Conservation (phyloP, 73 alveolate genomes). For the Symbiodinium pilosum region DNA sequence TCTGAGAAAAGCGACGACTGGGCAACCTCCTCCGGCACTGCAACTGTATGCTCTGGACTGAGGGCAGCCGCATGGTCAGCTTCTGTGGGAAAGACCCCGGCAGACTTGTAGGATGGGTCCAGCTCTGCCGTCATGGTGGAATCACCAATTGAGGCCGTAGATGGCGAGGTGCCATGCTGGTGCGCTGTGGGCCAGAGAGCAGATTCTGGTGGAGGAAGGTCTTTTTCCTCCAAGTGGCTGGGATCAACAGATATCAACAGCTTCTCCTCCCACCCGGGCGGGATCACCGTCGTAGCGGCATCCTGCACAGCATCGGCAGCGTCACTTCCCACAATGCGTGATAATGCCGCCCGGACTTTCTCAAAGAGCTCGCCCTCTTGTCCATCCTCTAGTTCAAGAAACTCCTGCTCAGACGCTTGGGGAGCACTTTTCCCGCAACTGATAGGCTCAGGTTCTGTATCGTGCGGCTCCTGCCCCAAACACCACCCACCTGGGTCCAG, state of each 20-base stretch:
- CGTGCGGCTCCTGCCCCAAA: too few relatives aligned
- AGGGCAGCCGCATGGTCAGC: neutral
- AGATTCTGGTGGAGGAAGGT: constrained; percentile 65
- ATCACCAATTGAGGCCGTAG: constrained; percentile 4
- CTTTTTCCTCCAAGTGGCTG: constrained; percentile 43
- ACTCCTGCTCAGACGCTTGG: too few relatives aligned
- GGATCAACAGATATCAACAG: neutral
- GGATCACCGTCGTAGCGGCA: neutral
- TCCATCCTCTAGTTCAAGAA: neutral
- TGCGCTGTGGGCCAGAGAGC: neutral
- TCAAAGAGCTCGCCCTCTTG: constrained; percentile 79
- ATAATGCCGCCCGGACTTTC: constrained; percentile 49
- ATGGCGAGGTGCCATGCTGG: neutral
- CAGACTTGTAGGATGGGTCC: constrained; percentile 37
- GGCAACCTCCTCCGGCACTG: neutral
- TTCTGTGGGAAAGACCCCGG: constrained; percentile 15
- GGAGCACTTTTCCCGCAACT: too few relatives aligned
- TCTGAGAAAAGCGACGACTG: neutral
- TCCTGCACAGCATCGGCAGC: constrained; percentile 38
- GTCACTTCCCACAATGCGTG: constrained; percentile 40
- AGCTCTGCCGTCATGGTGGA: neutral
- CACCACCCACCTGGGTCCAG: too few relatives aligned
- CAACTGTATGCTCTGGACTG: neutral
- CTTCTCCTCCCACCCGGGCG: constrained; percentile 47
- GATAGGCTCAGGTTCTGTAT: too few relatives aligned